Evolutionary conservation across 164 flowering plant genomes (phyloP).

Genomic region (Piper longum): DNA sequence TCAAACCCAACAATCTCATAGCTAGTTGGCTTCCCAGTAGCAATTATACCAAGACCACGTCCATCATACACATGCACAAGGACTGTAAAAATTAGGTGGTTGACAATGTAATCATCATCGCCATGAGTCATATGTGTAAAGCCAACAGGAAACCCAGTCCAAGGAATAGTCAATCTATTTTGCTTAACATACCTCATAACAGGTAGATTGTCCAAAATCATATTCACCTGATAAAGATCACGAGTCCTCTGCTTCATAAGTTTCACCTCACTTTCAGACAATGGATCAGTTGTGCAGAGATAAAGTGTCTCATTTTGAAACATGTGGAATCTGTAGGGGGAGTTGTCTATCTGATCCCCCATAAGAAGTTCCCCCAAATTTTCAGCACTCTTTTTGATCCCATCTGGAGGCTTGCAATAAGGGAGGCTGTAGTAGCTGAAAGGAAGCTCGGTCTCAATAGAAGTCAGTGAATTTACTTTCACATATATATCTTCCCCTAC

Average conservation of each 20-base stretch:
- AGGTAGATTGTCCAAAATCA: slow-evolving; percentile 35
- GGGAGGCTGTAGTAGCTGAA: slow-evolving; percentile 21
- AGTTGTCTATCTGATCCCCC: slow-evolving; percentile 27
- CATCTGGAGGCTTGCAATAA: slow-evolving; percentile 15
- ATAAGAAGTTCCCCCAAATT: slow-evolving; percentile 23
- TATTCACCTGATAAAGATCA: slow-evolving; percentile 35
- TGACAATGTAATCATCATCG: slow-evolving; percentile 22
- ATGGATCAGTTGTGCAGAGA: slow-evolving; percentile 15
- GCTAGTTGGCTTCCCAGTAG: slow-evolving; percentile 40
- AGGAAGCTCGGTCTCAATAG: slow-evolving; percentile 24
- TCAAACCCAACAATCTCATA: slow-evolving; percentile 22
- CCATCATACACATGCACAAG: slow-evolving; percentile 32
- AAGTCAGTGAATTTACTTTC: slow-evolving; percentile 25
- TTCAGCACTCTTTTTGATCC: slow-evolving; percentile 21
- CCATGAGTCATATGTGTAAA: slow-evolving; percentile 3
- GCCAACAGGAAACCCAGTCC: slow-evolving; percentile 40
- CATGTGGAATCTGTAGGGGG: slow-evolving; percentile 23
- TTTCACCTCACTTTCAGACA: slow-evolving; percentile 15
- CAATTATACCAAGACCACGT: slow-evolving; percentile 27
- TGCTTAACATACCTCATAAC: slow-evolving; percentile 25
- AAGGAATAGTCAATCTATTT: slow-evolving; percentile 19
- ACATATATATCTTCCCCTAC: slow-evolving; percentile 8
- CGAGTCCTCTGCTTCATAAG: slow-evolving; percentile 21
- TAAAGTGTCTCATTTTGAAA: slow-evolving; percentile 13
- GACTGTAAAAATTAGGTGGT: slow-evolving; percentile 30